Conservation (phyloP, 78 protist species). For the Mantamonas sphyraenae region DNA sequence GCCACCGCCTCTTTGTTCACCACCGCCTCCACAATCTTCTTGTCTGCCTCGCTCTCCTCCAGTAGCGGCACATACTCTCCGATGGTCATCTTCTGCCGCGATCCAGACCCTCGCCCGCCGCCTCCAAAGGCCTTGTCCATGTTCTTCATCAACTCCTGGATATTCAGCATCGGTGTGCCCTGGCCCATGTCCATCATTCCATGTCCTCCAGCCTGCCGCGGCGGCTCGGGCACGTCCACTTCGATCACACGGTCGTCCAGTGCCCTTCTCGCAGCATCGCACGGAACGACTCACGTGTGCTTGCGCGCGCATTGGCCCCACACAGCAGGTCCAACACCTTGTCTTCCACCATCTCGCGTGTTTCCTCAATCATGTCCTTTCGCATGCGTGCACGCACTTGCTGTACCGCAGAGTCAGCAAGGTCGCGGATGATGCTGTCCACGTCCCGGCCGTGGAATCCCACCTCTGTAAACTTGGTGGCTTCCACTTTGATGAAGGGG, state of each 20-base stretch:
- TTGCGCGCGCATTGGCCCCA: constrained; percentile 20
- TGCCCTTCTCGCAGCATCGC: constrained; percentile 33
- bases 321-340: constrained; percentile 23
- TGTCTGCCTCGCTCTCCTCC: constrained; percentile 34
- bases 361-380: not conserved
- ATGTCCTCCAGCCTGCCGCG: not conserved
- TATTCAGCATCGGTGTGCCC: no score
- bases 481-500: constrained; percentile 90
- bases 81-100: constrained; percentile 2
- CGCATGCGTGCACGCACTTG: constrained; percentile 3
- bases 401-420: constrained; percentile 35
- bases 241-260: constrained; percentile 43
- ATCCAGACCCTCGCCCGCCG: no score
- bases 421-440: constrained; percentile 64
- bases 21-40: constrained; percentile 37
- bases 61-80: no score
- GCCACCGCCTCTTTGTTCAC: constrained; percentile 61
- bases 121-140: no score
- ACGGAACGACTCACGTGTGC: constrained; percentile 14
- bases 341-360: constrained; percentile 27
- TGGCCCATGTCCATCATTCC: no score
- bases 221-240: constrained; percentile 33
- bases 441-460: constrained; percentile 86
- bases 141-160: constrained; percentile 9
- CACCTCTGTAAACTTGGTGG: constrained; percentile 88